These are phyloP conservation scores for Orychophragmus violaceus DNA, from an alignment of 345 rosid species.

Conservation along the genomic window DNA sequence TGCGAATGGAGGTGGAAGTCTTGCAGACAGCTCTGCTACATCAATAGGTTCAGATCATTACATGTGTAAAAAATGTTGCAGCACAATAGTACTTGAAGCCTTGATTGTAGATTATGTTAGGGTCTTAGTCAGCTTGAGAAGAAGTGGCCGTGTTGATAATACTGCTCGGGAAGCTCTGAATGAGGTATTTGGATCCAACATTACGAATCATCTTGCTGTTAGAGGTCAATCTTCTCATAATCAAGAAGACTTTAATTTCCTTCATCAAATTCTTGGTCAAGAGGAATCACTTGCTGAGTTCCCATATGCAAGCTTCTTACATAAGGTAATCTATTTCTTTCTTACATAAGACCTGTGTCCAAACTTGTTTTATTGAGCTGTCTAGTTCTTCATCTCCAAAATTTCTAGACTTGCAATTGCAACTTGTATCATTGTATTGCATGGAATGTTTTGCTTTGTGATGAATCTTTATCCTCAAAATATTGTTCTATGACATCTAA, in stretches of 20 bases:
- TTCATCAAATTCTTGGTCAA: constrained; percentile 48
- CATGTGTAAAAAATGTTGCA: constrained; percentile 78
- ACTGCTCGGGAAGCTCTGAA: constrained; percentile 61
- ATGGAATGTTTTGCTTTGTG: background rate
- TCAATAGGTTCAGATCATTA: constrained; percentile 48
- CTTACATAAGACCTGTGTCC: background rate
- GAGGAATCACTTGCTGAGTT: constrained; percentile 91
- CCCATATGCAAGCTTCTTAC: constrained; percentile 80
- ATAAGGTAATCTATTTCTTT: constrained; percentile 48
- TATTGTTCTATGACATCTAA: background rate
- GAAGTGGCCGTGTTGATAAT: constrained; percentile 60
- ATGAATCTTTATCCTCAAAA: background rate
- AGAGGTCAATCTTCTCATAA: constrained; percentile 35
- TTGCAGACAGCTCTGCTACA: constrained; percentile 45
- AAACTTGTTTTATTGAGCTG: no score
- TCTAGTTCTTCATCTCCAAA: no score
- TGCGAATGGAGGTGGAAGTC: constrained; percentile 56
- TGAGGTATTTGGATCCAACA: constrained; percentile 52
- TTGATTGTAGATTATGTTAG: constrained; percentile 75
- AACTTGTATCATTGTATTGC: no score
- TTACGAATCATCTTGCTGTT: constrained; percentile 35
- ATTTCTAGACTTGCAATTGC: no score
- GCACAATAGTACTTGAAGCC: constrained; percentile 60
- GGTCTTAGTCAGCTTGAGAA: constrained; percentile 73
- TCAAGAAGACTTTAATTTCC: constrained; percentile 27